Conservation (phyloP, 2,329 filamentous ascomycete species). For the Bipolaris cookei region DNA sequence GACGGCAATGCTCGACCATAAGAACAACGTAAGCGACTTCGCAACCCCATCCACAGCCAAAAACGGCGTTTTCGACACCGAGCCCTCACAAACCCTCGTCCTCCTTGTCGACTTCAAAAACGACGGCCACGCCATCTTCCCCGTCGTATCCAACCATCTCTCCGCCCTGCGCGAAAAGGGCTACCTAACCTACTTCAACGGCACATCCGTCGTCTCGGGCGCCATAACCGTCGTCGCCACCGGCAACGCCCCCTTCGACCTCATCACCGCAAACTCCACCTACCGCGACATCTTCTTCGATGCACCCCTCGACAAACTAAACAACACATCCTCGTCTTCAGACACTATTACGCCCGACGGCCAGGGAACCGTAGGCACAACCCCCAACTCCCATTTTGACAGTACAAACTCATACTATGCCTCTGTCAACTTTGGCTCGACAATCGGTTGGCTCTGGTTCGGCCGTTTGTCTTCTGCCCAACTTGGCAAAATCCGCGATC, state of each 20-base stretch:
- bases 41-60: conserved; percentile 31
- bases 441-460: conserved; percentile 60
- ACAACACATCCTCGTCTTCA: conserved; percentile 26
- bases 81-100: conserved; percentile 57
- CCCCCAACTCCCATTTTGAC: conserved; percentile 46
- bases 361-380: conserved; percentile 56
- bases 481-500: conserved; percentile 55
- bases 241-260: conserved; percentile 59
- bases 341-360: conserved; percentile 28
- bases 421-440: conserved; percentile 61
- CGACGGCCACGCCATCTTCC: conserved; percentile 46
- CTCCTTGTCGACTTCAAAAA: conserved; percentile 61
- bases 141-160: conserved; percentile 51
- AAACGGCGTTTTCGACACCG: conserved; percentile 59
- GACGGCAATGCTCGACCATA: conserved; percentile 55
- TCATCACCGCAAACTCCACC: conserved; percentile 54
- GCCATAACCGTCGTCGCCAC: conserved; percentile 62
- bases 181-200: conserved; percentile 61
- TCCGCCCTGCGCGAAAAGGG: conserved; percentile 55
- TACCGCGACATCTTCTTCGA: conserved; percentile 64
- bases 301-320: conserved; percentile 54
- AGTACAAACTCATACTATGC: conserved; percentile 70
- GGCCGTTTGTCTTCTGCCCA: conserved; percentile 57
- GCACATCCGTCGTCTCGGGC: conserved; percentile 48
- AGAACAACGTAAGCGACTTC: conserved; percentile 54